Base-by-base conservation (phyloP, 192 early-diverging fungal genomes). In the Funneliformis geosporum region DNA sequence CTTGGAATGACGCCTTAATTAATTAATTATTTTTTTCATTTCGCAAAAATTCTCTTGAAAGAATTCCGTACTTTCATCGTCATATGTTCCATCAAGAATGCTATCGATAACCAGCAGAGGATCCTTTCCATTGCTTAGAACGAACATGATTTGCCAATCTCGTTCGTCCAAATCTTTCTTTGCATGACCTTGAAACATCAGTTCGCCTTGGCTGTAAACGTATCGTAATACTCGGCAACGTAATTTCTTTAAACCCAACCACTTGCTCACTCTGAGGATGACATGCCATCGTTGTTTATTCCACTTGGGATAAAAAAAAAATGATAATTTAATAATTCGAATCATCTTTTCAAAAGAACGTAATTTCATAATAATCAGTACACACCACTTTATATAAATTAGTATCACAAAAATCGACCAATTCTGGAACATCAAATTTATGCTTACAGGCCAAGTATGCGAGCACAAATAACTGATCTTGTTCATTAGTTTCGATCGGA, bases 401-500 rank as follows among this genome's bases (percentile, higher is more conserved):
- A 10, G 40, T 21, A 40, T 69, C 67, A 69, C 67, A 69, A 69
- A 69, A 40, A 8, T 69, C 14, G 1, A 69, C 33, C n/a, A 69
- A 69, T 42, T 69, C 67, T 42, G 67, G 67, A n/a, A 69, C 67
- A 42, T 69, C 67, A 69, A 69, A 69, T 40, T 69, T 69, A 42
- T 69, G 28, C 6, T 18, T 69, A 18, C 39, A 69, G 9, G 12
- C 67, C 18, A 69, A 39, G 9, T 69, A 69, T n/a, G 67, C 67
- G 9, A 69, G 67, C 5, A 69, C 67, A 23, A 42, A 69, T 6
- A 69, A 69, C 21, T 69, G 33, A 42, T 69, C 21, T n/a, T 23
- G 9, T n/a, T 69, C 38, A 9, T 6, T 69, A 43, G 33, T 40
- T 69, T 69, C 18, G 5, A 69, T 44, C 10, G 67, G 40, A 21